A percentile compares a stretch with the other conserved stretches of the same genome.
Evolutionary conservation across 2,329 filamentous ascomycete genomes (phyloP).

Genomic region (Fusarium proliferatum): DNA sequence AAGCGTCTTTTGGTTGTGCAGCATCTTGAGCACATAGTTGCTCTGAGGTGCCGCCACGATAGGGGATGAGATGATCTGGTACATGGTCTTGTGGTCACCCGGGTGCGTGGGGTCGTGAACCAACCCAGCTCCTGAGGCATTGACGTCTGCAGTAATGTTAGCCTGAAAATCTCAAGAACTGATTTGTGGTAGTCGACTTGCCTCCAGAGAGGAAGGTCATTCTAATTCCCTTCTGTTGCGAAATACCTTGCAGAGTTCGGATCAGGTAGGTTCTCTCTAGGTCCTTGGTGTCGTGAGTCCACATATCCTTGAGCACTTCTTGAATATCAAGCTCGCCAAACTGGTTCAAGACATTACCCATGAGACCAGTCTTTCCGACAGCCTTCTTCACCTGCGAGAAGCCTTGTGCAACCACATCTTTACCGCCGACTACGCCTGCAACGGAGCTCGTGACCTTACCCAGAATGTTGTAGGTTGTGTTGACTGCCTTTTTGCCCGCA

Average conservation of each 20-base stretch:
- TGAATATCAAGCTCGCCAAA: conserved; percentile 96
- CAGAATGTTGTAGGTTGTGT: conserved; percentile 94
- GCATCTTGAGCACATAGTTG: conserved; percentile 88
- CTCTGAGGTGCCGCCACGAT: conserved; percentile 91
- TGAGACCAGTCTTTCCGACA: conserved; percentile 92
- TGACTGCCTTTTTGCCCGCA: conserved; percentile 96
- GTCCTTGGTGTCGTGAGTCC: conserved; percentile 98
- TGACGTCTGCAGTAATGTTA: conserved; percentile 71
- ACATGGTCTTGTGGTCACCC: conserved; percentile 98
- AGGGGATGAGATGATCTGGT: conserved; percentile 93
- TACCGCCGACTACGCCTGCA: conserved; percentile 93
- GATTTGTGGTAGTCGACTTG: conserved; percentile 52
- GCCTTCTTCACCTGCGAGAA: conserved; percentile 97
- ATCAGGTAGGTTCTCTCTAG: conserved; percentile 97
- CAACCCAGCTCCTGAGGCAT: conserved; percentile 89
- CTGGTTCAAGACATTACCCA: conserved; percentile 94
- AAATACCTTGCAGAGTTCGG: conserved; percentile 92
- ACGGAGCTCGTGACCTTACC: conserved; percentile 96
- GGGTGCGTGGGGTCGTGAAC: conserved; percentile 94
- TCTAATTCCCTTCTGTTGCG: conserved; percentile 92
- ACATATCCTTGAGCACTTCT: conserved; percentile 94
- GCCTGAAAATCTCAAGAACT: conserved; percentile 12
- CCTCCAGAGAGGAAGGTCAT: conserved; percentile 97
- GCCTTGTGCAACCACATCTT: conserved; percentile 89
- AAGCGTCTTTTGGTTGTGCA: conserved; percentile 94